A percentile compares a stretch with the other conserved stretches of the same genome.
These are phyloP conservation scores for Cyclotella atomus DNA, from an alignment of 108 stramenopile species.

Conservation along the genomic window DNA sequence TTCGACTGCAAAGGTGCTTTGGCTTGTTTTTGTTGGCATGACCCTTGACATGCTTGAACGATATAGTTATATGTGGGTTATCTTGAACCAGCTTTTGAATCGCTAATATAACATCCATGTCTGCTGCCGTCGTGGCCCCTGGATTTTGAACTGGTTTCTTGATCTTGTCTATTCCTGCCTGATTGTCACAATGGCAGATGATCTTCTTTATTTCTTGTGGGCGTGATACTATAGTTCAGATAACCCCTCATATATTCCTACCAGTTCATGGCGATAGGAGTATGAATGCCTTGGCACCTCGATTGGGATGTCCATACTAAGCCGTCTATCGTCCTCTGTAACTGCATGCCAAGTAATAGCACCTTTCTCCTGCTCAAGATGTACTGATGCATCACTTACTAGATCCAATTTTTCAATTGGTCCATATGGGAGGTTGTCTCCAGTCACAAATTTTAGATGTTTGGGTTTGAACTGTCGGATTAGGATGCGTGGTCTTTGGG, in stretches of 20 bases:
- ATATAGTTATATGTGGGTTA: neutral
- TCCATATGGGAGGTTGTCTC: too few relatives aligned
- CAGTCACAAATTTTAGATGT: too few relatives aligned
- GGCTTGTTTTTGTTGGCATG: neutral
- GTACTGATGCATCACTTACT: neutral
- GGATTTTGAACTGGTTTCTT: neutral
- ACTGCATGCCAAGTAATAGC: neutral
- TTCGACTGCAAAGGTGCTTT: neutral
- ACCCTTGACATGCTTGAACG: neutral
- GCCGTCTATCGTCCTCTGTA: neutral
- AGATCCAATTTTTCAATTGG: neutral
- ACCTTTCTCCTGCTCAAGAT: neutral
- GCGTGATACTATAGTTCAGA: too few relatives aligned
- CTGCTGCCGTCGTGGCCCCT: neutral
- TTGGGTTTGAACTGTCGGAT: too few relatives aligned
- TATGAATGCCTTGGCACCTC: neutral
- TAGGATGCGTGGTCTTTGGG: neutral
- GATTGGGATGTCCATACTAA: neutral
- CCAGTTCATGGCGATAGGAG: neutral
- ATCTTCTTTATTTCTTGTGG: too few relatives aligned
- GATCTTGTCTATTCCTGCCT: neutral
- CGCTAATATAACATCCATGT: neutral
- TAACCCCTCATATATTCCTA: neutral
- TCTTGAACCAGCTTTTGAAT: neutral
- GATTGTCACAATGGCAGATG: neutral